Evolutionary conservation across 164 flowering plant genomes (phyloP), one percentile per base, ranked within the genome.

Genomic region (Aristolochia contorta): DNA sequence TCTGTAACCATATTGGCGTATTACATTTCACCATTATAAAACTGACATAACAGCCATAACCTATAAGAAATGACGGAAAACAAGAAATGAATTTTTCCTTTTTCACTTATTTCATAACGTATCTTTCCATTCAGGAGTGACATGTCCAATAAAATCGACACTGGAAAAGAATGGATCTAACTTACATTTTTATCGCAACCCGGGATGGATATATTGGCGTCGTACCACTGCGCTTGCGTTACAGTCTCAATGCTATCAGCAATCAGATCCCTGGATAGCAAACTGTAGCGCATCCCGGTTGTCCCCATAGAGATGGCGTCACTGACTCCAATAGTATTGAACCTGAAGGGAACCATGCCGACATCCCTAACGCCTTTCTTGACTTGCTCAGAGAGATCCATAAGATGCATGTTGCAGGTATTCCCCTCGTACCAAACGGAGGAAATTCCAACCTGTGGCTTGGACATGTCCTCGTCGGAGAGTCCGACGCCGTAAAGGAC

Each of bases 241-340:
- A 94, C 99, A 47, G 96, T 94, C 76, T 94, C 99, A 53, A 94
- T 87, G 64, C 97, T 89, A 67, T 94, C 99, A 45, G 96, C 99
- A 80, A 94, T 94, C 76, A 94, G 75, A 61, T 94, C 99, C 69
- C 97, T 73, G 1, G 96, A 88, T 67, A 89, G 99, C 73, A 94
- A 75, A 67, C 99, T 94, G 57, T 68, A 91, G 64, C 97, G 79
- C 97, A 94, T 94, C 21, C 99, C 99, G 62, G 84, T 72, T 0
- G 99, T 94, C 27, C 99, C 99, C 99, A 94, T 94, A 0, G 97
- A 90, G 52, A 94, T 91, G 18, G 95, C 99, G 68, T 94, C 99
- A 62, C 97, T 90, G 7, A 94, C 99, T 5, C 99, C 97, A 57
- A 94, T 72, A 0, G 99, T 93, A 56, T 93, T 93, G 58, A 93